Evolutionary conservation across 1,284 basidiomycete genomes (phyloP), one percentile per base, ranked within the genome.

Genomic region (Heterobasidion parviporum): DNA sequence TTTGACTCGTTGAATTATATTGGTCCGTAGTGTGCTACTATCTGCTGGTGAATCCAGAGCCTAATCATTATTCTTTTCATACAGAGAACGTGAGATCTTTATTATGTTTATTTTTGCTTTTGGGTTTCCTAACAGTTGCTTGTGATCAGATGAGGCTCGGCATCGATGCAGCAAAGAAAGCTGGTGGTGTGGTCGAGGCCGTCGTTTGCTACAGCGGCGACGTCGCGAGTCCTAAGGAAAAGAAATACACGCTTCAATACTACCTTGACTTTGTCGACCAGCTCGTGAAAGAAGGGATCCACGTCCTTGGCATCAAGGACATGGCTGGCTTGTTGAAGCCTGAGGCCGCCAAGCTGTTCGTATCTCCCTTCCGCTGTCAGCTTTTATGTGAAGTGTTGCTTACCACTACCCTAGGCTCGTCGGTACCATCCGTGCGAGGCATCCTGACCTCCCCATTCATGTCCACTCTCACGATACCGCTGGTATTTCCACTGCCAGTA

Each of bases 401-500:
- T n/a, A 41, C 38, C 38, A 41, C n/a, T 41, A 7, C 38, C 10
- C 52, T 51, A 57, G 60, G 50, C 88, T 99, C 62, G 85, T 99
- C 66, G 88, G 93, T 62, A 87, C 94, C 26, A 94, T 99, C 72
- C 87, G 97, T 70, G 84, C 93, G 76, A 94, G 91, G 66, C 92
- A 98, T 74, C 97, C 97, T 44, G 94, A 98, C 71, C 83, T 99
- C 59, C 94, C 96, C 46, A 99, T 99, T 71, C 97, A 99, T 72
- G 95, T 99, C 48, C 97, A 99, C 79, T 98, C 97, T 45, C 97
- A 99, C 74, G 97, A 99, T 75, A 99, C 97, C 35, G 97, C 97
- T 57, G 97, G 97, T 75, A 99, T 99, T 67, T 93, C 97, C 50
- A 81, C 94, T 49, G 92, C 97, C 18, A 94, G 89, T 67, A 99